Percentiles rank a stretch among this genome's conserved stretches.
phyloP scores from a whole-genome alignment of 306 rosid genomes.

The Vachellia pachyceras region DNA sequence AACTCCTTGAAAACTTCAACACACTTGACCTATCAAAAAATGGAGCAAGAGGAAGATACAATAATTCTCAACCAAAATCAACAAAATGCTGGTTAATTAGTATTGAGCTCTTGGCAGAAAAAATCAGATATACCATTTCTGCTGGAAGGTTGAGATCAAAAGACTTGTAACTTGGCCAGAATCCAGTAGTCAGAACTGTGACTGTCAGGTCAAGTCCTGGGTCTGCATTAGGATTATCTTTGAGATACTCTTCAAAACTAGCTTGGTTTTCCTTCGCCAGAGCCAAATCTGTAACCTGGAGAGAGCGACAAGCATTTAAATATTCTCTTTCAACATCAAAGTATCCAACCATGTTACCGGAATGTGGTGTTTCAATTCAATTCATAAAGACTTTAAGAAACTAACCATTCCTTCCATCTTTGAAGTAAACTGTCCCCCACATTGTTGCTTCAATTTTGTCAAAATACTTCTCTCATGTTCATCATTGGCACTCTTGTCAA shows the following conservation, averaged over 20 bases:
- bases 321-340: constrained; percentile 26
- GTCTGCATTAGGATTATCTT: constrained; percentile 54
- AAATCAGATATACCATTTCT: constrained; percentile 74
- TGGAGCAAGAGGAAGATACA: not conserved
- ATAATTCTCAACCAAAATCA: constrained; percentile 30
- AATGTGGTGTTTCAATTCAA: constrained; percentile 4
- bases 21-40: constrained; percentile 63
- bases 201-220: constrained; percentile 94
- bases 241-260: constrained; percentile 83
- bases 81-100: constrained; percentile 25
- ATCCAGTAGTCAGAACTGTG: constrained; percentile 91
- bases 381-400: constrained; percentile 28
- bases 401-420: constrained; percentile 99
- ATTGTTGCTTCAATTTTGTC: constrained; percentile 90
- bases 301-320: constrained; percentile 17
- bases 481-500: constrained; percentile 93
- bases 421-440: constrained; percentile 93
- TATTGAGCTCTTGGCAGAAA: constrained; percentile 20
- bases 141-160: constrained; percentile 93
- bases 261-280: constrained; percentile 84
- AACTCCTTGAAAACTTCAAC: constrained; percentile 93
- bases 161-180: constrained; percentile 98
- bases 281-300: constrained; percentile 93
- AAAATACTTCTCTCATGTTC: constrained; percentile 89
- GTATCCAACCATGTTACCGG: constrained; percentile 23